Base-by-base conservation (phyloP, 1,284 basidiomycete species). In the Apiotrichum gracile region DNA sequence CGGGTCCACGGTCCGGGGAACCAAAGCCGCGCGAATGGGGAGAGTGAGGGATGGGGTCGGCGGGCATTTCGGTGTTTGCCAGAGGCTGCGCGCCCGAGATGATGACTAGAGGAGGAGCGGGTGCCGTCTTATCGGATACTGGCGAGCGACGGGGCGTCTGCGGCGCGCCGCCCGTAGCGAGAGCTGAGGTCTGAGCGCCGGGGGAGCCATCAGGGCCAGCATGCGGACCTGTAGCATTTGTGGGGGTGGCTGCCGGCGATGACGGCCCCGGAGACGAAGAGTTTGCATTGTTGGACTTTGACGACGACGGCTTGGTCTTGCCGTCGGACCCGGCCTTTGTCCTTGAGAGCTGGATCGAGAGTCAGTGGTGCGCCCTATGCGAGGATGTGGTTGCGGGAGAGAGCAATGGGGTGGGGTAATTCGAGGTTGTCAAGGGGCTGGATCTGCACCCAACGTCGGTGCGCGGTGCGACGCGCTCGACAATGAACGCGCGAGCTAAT, bases 41-140 rank as follows among this genome's bases (percentile, higher is more conserved):
- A 51, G 84, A 79, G 75, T 75, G 79, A 49, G 74, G 78, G 61
- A 77, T 74, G 13, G 79, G 77, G 60, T 89, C 87, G 31, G 80
- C 69, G 13, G 83, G 78, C 61, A 83, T 81, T 67, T 93, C 88
- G 25, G 73, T 68, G 54, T 66, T 74, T 24, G 54, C 49, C 12
- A 49, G 49, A 9, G 54, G 44, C 12, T 58, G 51, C 14, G 70
- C 69, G 31, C 88, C 81, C 67, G 85, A 89, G 61, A 92, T 88
- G 64, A 94, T 89, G 49, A 96, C 89, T 65, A 93, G 88, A 49
- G 91, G 87, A 50, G 90, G 90, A 17, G 87, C 75, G 8, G 77
- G 76, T 5, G 74, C 72, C 7, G 73, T 75, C 65, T 76, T 77
- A 63, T 75, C 74, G 26, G 64, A 63, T 6, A 67, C 65, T 10